Percentiles rank a stretch among this genome's conserved stretches.
These are phyloP conservation scores for Solanum okadae DNA, from an alignment of 257 asterid species.

Conservation along the genomic window DNA sequence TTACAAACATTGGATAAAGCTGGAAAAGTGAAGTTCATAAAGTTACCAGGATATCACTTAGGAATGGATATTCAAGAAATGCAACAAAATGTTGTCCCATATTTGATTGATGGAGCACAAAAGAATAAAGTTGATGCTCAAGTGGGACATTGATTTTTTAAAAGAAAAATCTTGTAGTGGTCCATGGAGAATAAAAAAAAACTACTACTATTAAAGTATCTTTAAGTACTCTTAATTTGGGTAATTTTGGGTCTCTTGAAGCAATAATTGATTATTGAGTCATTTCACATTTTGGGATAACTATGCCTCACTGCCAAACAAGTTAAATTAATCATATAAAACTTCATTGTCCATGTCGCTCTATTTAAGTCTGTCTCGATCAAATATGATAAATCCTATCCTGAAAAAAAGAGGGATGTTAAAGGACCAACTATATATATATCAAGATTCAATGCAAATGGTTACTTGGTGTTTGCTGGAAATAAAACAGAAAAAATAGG, in stretches of 20 bases:
- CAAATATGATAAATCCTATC: background rate
- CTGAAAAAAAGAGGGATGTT: background rate
- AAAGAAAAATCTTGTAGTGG: background rate
- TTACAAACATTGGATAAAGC: constrained; percentile 18
- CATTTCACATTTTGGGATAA: background rate
- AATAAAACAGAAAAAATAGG: background rate
- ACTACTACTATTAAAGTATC: background rate
- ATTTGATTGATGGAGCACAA: constrained; percentile 1
- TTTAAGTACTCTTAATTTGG: background rate
- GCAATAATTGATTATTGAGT: too few relatives aligned
- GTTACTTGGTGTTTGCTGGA: background rate
- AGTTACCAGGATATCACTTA: constrained; percentile 10
- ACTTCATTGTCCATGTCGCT: too few relatives aligned
- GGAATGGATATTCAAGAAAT: constrained; percentile 6
- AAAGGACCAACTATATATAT: background rate
- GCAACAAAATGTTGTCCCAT: constrained; percentile 10
- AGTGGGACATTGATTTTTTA: background rate
- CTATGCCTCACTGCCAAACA: background rate
- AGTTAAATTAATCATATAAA: background rate
- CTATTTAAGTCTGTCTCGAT: background rate
- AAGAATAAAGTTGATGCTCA: background rate
- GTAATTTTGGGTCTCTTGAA: background rate
- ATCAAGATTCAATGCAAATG: background rate
- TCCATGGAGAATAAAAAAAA: background rate
- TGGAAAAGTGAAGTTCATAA: constrained; percentile 13